Percentiles rank a stretch among this genome's conserved stretches.
These are phyloP conservation scores for Ormosia emarginata DNA, from an alignment of 306 rosid species.

Conservation along the genomic window DNA sequence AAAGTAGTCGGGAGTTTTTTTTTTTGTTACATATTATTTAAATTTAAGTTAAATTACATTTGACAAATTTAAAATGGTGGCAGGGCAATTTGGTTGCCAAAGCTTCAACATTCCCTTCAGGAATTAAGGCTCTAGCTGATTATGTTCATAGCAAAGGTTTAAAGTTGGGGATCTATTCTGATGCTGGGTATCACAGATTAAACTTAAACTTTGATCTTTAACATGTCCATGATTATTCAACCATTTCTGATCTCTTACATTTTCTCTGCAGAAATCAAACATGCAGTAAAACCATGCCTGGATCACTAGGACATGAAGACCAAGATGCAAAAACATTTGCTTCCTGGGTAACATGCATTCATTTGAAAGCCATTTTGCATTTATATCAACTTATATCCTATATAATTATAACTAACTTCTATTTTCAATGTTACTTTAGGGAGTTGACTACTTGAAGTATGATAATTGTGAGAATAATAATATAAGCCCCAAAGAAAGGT, in stretches of 20 bases:
- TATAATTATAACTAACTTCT: neutral
- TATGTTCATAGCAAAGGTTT: slow-evolving; percentile 74
- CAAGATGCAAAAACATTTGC: slow-evolving; percentile 81
- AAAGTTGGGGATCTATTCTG: slow-evolving; percentile 75
- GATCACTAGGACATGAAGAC: slow-evolving; percentile 67
- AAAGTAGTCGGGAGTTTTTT: too few relatives aligned
- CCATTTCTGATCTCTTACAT: neutral
- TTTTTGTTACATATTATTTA: too few relatives aligned
- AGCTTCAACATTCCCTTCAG: slow-evolving; percentile 66
- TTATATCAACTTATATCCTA: neutral
- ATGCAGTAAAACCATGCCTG: slow-evolving; percentile 71
- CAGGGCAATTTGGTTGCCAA: slow-evolving; percentile 71
- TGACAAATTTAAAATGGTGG: neutral
- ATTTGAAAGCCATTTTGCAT: neutral
- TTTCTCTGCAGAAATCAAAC: slow-evolving; percentile 46
- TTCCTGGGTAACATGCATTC: slow-evolving; percentile 57
- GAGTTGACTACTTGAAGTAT: slow-evolving; percentile 77
- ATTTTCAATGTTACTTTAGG: slow-evolving; percentile 32
- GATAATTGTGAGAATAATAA: slow-evolving; percentile 60
- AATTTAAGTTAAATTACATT: neutral
- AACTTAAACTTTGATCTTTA: neutral
- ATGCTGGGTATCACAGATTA: slow-evolving; percentile 58
- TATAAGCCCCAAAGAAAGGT: slow-evolving; percentile 63
- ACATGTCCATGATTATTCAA: neutral
- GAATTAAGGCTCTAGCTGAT: slow-evolving; percentile 70